A percentile compares a stretch with the other conserved stretches of the same genome.
Conservation (phyloP, 2,329 filamentous ascomycete genomes). For the Dendrostoma leiphaemia region DNA sequence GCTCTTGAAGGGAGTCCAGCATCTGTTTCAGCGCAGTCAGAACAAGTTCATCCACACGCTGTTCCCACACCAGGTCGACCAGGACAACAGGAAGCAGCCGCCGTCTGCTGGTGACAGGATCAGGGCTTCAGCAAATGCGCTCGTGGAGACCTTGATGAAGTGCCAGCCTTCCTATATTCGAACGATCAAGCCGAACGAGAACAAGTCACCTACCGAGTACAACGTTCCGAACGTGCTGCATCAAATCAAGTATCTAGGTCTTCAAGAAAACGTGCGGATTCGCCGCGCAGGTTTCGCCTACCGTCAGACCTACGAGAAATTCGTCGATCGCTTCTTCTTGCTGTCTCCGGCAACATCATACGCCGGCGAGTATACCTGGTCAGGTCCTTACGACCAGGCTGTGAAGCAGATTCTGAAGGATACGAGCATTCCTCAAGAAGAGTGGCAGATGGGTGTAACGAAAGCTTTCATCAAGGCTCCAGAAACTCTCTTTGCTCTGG, state of each 20-base stretch:
- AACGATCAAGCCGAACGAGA: conserved; percentile 99
- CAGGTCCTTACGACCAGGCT: conserved; percentile 81
- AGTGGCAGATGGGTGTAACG: conserved; percentile 95
- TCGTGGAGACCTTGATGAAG: conserved; percentile 95
- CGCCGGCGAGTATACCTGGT: conserved; percentile 96
- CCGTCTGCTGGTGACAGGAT: conserved; percentile 97
- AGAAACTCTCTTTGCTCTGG: conserved; percentile 92
- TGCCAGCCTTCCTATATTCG: conserved; percentile 96
- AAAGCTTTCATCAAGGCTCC: conserved; percentile 99
- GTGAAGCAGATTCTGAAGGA: conserved; percentile 93
- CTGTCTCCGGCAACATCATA: conserved; percentile 93
- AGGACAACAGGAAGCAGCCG: conserved; percentile 91
- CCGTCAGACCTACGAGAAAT: conserved; percentile 95
- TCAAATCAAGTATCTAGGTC: conserved; percentile 97
- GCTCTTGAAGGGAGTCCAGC: conserved; percentile 88
- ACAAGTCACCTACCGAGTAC: conserved; percentile 93
- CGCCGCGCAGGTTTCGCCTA: conserved; percentile 95
- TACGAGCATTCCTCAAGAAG: conserved; percentile 89
- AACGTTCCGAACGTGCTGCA: conserved; percentile 90
- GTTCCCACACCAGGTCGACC: conserved; percentile 91
- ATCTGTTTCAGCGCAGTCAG: conserved; percentile 77
- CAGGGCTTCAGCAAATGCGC: conserved; percentile 87
- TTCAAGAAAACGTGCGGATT: conserved; percentile 99
- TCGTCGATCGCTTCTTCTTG: conserved; percentile 95
- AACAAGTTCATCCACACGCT: conserved; percentile 85